Evolutionary conservation across 352 stramenopile genomes (phyloP).

Genomic region (Pythium aristosporum): DNA sequence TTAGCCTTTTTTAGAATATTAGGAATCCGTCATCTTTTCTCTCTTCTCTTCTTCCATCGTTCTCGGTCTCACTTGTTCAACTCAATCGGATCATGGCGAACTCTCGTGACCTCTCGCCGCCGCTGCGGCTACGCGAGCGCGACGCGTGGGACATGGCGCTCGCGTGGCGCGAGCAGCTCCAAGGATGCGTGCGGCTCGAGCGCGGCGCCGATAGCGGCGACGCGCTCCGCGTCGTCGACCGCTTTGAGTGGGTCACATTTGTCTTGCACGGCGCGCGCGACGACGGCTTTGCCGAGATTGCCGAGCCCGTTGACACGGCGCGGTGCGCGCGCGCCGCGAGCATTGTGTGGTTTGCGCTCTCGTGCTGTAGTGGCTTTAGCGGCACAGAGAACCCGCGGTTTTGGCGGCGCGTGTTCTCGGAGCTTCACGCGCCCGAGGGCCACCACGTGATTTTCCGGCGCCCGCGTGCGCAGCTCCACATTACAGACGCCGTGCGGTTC

Average conservation of each 20-base stretch:
- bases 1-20: not conserved
- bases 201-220: not conserved
- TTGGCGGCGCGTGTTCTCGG: conserved; percentile 15
- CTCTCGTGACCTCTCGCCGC: not conserved
- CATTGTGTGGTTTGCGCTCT: conserved; percentile 13
- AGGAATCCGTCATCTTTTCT: not conserved
- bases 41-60: not conserved
- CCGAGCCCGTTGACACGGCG: not conserved
- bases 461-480: not conserved
- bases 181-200: conserved; percentile 6
- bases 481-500: not conserved
- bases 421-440: not conserved
- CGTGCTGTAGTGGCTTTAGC: conserved; percentile 3
- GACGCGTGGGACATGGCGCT: conserved; percentile 17
- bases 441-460: not conserved
- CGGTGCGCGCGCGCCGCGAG: not conserved
- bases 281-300: not conserved
- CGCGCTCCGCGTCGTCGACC: conserved; percentile 1
- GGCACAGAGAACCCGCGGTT: conserved; percentile 10
- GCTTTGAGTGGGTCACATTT: conserved; percentile 18
- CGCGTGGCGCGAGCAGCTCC: conserved; percentile 3
- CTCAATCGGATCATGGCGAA: too few relatives aligned
- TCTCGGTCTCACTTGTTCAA: not conserved
- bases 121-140: not conserved
- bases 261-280: conserved; percentile 3